Base-by-base conservation (phyloP, 257 asterid genomes). In the Nicotiana knightiana region DNA sequence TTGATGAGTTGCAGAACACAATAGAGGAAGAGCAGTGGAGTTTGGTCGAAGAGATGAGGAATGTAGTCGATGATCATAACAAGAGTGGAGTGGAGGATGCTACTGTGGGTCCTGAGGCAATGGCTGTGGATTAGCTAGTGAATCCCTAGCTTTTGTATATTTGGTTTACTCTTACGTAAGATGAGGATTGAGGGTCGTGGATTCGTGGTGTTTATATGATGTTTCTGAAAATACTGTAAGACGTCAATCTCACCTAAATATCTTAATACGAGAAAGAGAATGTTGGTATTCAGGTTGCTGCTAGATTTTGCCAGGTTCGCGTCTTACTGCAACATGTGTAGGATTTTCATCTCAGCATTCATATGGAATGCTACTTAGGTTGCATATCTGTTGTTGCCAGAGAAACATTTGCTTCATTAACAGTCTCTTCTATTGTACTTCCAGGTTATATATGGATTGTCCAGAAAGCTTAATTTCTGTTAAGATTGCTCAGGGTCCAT, bases 1-100 rank as follows among this genome's bases (percentile, higher is more conserved):
- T 96, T 87, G 99, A 96, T 88, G 99, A 94, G 88, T 84, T 96
- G 81, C 99, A 96, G 73, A 91, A 83, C 90, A 94, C 97, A 64
- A 90, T 96, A 66, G 99, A 94, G 90, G 99, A 94, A 58, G 99
- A 94, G 71, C 96, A 96, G 73, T 85, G 88, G 88, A 92, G 85
- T 85, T 87, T 95, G 89, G 84, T 90, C 82, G 99, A 95, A 89
- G 99, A 95, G 89, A 89, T 91, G 93, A 86, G 97, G 87, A 80
- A 89, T 59, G 84, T 93, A 21, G 83, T 84, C 18, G 97, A 93
- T 87, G 99, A 93, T 81, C 92, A 87, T 35, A 92, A 89, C 91
- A 86, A 83, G 32, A 92, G 88, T 2, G 92, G 88, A 1, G 66
- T 83, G 81, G 96, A 88, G 83, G 94, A 91, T 86, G 89, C 90